Base-by-base conservation (phyloP, 2,329 filamentous ascomycete genomes). In the Sordariomycetes sp. region DNA sequence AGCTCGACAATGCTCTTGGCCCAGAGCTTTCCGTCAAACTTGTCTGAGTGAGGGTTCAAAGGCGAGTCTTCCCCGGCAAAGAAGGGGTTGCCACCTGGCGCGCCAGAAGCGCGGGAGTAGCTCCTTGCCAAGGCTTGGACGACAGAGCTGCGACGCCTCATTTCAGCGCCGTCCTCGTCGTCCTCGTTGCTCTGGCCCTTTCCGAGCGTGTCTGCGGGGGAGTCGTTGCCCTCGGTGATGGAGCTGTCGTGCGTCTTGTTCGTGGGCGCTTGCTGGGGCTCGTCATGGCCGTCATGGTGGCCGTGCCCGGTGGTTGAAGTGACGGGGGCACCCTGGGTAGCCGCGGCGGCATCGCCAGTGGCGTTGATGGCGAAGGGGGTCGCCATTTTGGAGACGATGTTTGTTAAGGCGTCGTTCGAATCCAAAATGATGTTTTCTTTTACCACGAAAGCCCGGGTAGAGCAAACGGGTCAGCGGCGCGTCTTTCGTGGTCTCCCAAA, bases 21-120 rank as follows among this genome's bases (percentile, higher is more conserved):
- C 79, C 79, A 82, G 28, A 65, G 61, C 31, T 65, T 64, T 20
- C 59, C 63, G 36, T 61, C 69, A 51, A 79, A 79, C 37, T 70
- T 64, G 17, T 57, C 51, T 5, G 68, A 74, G 33, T 49, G 51
- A 4, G 72, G 72, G 47, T 77, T 71, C 20, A 75, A 49, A 1
- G 63, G 57, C n/a, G 70, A 73, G 39, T 72, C 57, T 24, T 63
- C 54, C 9, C 48, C 59, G 23, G 58, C 58, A 30, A 61, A 42
- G 47, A 77, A 79, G 10, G 72, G 67, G 49, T 76, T 76, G 17
- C 36, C 35, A 35, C 46, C 45, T 8, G 42, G 47, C 16, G 57
- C 55, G 24, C 47, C 56, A 2, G 67, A 74, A 38, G 65, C 61
- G 21, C 57, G 58, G 4, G 73, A 76, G 45, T 71, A 74, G 39